Evolutionary conservation across 305 asterid species (phyloP).

Genomic region (Fraxinus albicans): DNA sequence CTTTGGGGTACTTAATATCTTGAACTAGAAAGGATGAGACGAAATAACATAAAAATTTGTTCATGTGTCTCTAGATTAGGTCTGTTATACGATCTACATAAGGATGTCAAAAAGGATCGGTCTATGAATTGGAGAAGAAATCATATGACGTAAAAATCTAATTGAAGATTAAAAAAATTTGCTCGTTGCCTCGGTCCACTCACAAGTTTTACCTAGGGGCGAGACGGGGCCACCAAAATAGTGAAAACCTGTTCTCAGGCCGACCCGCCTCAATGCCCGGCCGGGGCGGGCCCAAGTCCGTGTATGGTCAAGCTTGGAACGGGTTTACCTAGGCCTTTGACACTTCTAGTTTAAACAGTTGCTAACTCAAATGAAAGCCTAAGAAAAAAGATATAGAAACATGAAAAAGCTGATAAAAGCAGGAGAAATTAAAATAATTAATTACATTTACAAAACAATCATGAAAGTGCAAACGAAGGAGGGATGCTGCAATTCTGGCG

Average conservation of each 20-base stretch:
- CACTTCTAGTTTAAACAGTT: not conserved
- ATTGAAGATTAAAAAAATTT: too few relatives aligned
- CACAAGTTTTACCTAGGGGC: not conserved
- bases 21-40: not conserved
- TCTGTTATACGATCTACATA: not conserved
- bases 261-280: not conserved
- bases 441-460: conserved; percentile 78
- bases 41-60: too few relatives aligned
- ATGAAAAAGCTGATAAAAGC: not conserved
- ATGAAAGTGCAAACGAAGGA: conserved; percentile 74
- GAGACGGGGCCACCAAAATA: not conserved
- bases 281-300: not conserved
- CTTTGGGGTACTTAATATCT: not conserved
- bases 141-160: not conserved
- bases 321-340: not conserved
- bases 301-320: not conserved
- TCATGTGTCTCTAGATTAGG: not conserved
- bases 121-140: not conserved
- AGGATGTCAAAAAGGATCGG: not conserved
- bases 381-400: not conserved
- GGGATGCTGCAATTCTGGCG: conserved; percentile 73
- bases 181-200: not conserved
- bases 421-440: not conserved
- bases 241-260: not conserved
- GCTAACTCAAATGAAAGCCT: not conserved